Percentiles rank a stretch among this genome's conserved stretches.
These are phyloP conservation scores for Gaeumannomyces sp. DNA, from an alignment of 2,329 filamentous ascomycete species.

Conservation along the genomic window DNA sequence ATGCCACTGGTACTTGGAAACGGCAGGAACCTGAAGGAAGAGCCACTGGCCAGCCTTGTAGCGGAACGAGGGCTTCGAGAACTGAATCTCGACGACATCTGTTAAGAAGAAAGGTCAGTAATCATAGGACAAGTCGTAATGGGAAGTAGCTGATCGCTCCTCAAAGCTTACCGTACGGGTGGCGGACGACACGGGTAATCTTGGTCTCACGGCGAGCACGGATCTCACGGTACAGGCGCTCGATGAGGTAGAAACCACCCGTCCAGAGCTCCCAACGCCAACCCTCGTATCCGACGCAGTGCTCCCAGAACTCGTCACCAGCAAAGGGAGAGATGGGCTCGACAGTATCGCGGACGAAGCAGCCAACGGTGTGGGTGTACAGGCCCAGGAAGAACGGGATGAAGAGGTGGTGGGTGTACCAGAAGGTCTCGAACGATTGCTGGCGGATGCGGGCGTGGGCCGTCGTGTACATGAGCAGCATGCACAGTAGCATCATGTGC, in stretches of 20 bases:
- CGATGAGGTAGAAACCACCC: slow-evolving; percentile 76
- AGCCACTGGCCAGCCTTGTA: slow-evolving; percentile 99
- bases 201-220: slow-evolving; percentile 75
- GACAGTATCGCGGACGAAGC: slow-evolving; percentile 83
- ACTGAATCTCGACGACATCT: slow-evolving; percentile 97
- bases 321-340: slow-evolving; percentile 77
- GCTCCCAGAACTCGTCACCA: slow-evolving; percentile 73
- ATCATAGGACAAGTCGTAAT: neutral
- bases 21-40: slow-evolving; percentile 85
- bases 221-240: slow-evolving; percentile 88
- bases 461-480: slow-evolving; percentile 97
- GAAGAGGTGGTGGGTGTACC: slow-evolving; percentile 99
- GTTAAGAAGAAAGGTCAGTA: neutral
- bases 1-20: slow-evolving; percentile 92
- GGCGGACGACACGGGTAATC: slow-evolving; percentile 89
- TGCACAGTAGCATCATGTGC: slow-evolving; percentile 97
- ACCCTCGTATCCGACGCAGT: slow-evolving; percentile 91
- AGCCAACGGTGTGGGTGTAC: slow-evolving; percentile 93
- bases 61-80: slow-evolving; percentile 90
- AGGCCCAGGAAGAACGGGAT: slow-evolving; percentile 89
- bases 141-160: neutral
- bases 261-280: slow-evolving; percentile 95
- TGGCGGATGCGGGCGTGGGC: slow-evolving; percentile 90
- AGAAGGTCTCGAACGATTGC: slow-evolving; percentile 97
- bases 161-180: slow-evolving; percentile 71